Evolutionary conservation across 2,329 filamentous ascomycete genomes (phyloP).

Genomic region (Phialocephala sp.): DNA sequence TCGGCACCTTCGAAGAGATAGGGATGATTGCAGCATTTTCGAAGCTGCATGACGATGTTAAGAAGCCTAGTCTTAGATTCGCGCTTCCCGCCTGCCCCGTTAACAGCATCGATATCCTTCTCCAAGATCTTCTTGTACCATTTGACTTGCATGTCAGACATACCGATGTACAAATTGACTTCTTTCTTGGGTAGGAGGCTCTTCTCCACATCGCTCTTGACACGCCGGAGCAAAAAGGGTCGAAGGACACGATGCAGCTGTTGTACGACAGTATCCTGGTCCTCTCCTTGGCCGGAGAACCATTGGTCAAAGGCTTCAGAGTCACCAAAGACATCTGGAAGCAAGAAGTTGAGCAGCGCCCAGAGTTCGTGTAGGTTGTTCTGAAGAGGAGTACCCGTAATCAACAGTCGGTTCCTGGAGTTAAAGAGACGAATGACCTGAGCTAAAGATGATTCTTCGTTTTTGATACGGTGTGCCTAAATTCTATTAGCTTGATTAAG

Average conservation of each 20-base stretch:
- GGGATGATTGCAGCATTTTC: constrained; percentile 98
- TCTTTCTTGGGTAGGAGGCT: constrained; percentile 97
- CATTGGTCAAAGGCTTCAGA: constrained; percentile 96
- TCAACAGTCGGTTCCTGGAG: constrained; percentile 91
- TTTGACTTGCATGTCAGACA: constrained; percentile 99
- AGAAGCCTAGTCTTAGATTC: constrained; percentile 96
- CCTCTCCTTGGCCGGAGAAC: constrained; percentile 89
- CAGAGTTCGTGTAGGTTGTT: constrained; percentile 98
- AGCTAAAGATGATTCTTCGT: constrained; percentile 95
- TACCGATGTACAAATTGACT: constrained; percentile 93
- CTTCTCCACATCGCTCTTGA: constrained; percentile 98
- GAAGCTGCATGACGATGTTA: constrained; percentile 99
- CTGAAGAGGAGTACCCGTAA: constrained; percentile 94
- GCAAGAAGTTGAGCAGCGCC: constrained; percentile 94
- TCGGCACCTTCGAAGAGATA: constrained; percentile 98
- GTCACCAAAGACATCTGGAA: constrained; percentile 98
- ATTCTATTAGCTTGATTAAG: constrained; percentile 23
- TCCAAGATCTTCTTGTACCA: constrained; percentile 99
- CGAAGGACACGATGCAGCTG: constrained; percentile 92
- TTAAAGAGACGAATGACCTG: constrained; percentile 97
- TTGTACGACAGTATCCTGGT: constrained; percentile 95
- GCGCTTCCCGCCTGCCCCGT: constrained; percentile 92
- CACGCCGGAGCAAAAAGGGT: constrained; percentile 91
- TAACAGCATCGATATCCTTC: constrained; percentile 98
- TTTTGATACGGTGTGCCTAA: constrained; percentile 92